Base-by-base conservation (phyloP, 805 yeast genomes). In the Nakazawaea populi region DNA sequence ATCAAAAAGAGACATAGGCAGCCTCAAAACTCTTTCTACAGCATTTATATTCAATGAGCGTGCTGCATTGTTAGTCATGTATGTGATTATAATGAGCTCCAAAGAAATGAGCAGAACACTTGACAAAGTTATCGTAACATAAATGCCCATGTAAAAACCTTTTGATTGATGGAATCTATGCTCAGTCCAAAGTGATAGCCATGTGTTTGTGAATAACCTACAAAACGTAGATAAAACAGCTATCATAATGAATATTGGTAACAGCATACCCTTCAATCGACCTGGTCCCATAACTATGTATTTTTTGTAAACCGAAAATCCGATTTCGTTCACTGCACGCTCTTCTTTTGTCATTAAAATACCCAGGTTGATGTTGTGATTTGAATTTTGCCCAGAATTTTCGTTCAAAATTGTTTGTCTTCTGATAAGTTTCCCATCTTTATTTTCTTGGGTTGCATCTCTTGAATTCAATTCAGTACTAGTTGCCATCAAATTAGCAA, bases 1-100 rank as follows among this genome's bases (percentile, higher is more conserved):
- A 61, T 90, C 96, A 67, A 89, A 75, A 62, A 80, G 89, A 0
- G 83, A 68, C 91, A 88, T 87, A 45, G 96, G 96, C 1, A 94
- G 82, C 54, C 82, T 83, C 53, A 89, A 69, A 10, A 89, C 71
- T 37, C 72, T 76, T 44, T 73, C 65, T 45, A 82, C 73, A 0
- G 96, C 90, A 46, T 59, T 57, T 39, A 83, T 68, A 60, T 89
- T 89, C 60, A 89, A 69, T 12, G 58, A 61, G 49, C 68, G 76
- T 5, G 87, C 72, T 3, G 90, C 81, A 42, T 65, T 69, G 56
- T 77, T 79, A 40, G 81, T 71, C 50, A 76, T 63, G 51, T 75
- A 70, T 31, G 77, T 81, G 53, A 83, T 59, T 4, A 74, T 48
- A 18, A 72, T 60, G 58, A 81, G 79, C 54, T 73, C 73, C 42